Evolutionary conservation across 192 early-diverging fungal species (phyloP).

Genomic region (Mortierella claussenii): DNA sequence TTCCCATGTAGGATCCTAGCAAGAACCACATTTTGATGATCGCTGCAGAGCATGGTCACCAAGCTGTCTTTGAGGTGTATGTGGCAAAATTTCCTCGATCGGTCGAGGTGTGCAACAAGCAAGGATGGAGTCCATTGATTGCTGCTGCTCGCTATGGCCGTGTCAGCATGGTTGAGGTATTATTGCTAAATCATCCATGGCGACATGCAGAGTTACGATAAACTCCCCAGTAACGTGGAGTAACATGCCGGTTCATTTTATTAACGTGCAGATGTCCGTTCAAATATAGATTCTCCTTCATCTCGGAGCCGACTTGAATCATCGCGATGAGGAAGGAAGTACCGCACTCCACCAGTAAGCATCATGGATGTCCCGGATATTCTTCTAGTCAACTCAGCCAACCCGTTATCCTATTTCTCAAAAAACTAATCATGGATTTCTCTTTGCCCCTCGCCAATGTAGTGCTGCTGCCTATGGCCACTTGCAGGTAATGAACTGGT

Average conservation of each 20-base stretch:
- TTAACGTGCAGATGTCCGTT: too few species aligned
- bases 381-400: background rate
- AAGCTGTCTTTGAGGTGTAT: slow-evolving; percentile 48
- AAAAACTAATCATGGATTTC: too few species aligned
- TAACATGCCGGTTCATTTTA: too few species aligned
- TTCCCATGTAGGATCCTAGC: slow-evolving; percentile 30
- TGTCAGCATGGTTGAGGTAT: slow-evolving; percentile 41
- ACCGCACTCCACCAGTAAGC: slow-evolving; percentile 49
- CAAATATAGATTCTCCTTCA: slow-evolving; percentile 34
- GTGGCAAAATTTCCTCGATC: slow-evolving; percentile 35
- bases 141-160: slow-evolving; percentile 43
- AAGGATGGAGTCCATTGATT: slow-evolving; percentile 40
- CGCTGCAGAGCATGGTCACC: slow-evolving; percentile 42
- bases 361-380: too few species aligned
- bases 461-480: slow-evolving; percentile 51
- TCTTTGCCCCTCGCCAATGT: background rate
- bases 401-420: background rate
- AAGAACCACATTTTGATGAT: slow-evolving; percentile 49
- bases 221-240: too few species aligned
- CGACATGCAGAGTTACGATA: background rate
- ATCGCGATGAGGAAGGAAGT: slow-evolving; percentile 46
- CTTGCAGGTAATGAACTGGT: slow-evolving; percentile 43
- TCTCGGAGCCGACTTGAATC: slow-evolving; percentile 44
- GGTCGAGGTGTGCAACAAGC: slow-evolving; percentile 41
- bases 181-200: background rate